Base-by-base conservation (phyloP, 306 rosid species). In the Rubus idaeus region DNA sequence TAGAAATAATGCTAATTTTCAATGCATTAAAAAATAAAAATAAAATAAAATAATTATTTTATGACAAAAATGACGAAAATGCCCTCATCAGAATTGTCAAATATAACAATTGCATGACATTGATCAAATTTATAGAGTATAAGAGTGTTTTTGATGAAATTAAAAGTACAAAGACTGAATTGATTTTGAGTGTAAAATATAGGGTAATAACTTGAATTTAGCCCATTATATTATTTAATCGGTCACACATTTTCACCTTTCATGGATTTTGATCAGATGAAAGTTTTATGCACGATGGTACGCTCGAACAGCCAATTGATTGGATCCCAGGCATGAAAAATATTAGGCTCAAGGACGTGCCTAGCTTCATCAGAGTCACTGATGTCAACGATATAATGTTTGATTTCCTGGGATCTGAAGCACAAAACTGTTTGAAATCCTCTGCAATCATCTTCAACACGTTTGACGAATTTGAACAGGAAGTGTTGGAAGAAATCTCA, bases 241-340 rank as follows among this genome's bases (percentile, higher is more conserved):
- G 35, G 1, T 42, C 46, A 8, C 46, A 42, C 3, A 30, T 49
- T 49, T 49, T 49, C 53, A 49, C 53, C 16, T 49, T 11, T 4
- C 53, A 4, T 49, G 53, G 10, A 23, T 11, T 2, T 57, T 35
- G 30, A 74, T 53, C 47, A 84, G 91, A 87, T 35, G 71, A 75
- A 11, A 84, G 63, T 9, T 85, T 78, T 37, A 72, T 75, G 41
- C 53, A 73, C 1, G 81, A 85, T 44, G 77, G 81, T 17, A 70
- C 79, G 1, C 83, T 87, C 7, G 76, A 85, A 11, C 39, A 42
- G 13, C 73, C 83, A 13, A 76, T 85, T 55, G 72, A 85, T 11
- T 85, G 89, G 86, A 80, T 83, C 56, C 80, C 87, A 0, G 86
- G 87, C 11, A 63, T 87, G 83, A 74, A 67, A 76, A 69, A 81